These are phyloP conservation scores for Leccinum subgranulosum DNA, from an alignment of 768 basidiomycete species.

Conservation along the genomic window DNA sequence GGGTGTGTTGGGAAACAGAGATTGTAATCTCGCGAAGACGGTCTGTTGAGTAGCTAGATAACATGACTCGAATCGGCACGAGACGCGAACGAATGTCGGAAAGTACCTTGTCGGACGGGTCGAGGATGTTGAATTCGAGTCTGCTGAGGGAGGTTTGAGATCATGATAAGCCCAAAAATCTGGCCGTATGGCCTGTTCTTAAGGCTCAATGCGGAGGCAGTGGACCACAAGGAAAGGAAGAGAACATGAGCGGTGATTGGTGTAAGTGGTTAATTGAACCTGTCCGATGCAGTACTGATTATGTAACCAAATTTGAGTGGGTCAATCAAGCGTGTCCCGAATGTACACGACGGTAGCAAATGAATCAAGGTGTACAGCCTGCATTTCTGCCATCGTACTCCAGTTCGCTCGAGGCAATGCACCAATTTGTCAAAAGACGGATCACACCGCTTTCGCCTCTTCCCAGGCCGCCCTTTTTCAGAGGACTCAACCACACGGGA, in stretches of 20 bases:
- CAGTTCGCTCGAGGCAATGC: constrained; percentile 2
- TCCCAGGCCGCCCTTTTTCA: neutral
- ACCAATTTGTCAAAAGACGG: neutral
- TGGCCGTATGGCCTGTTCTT: constrained; percentile 26
- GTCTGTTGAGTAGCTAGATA: constrained; percentile 36
- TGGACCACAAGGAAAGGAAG: constrained; percentile 18
- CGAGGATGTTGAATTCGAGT: constrained; percentile 19
- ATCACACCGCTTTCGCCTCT: neutral
- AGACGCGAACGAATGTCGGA: constrained; percentile 6
- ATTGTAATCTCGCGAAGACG: constrained; percentile 50
- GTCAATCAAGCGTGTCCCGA: too few species aligned
- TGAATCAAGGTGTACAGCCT: constrained; percentile 10
- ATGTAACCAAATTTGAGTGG: constrained; percentile 10
- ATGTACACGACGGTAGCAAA: neutral
- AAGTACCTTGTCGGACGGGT: constrained; percentile 17
- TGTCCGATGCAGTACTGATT: constrained; percentile 23
- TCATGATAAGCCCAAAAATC: constrained; percentile 17
- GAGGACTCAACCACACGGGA: neutral
- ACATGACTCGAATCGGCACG: neutral
- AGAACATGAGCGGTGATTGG: constrained; percentile 22
- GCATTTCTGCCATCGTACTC: neutral
- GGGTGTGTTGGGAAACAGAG: constrained; percentile 44
- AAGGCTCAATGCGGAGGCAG: constrained; percentile 26
- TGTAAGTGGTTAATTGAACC: constrained; percentile 15
- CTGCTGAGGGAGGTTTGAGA: constrained; percentile 19